Conservation (phyloP, 352 stramenopile species). For the Phytophthora pseudosyringae region DNA sequence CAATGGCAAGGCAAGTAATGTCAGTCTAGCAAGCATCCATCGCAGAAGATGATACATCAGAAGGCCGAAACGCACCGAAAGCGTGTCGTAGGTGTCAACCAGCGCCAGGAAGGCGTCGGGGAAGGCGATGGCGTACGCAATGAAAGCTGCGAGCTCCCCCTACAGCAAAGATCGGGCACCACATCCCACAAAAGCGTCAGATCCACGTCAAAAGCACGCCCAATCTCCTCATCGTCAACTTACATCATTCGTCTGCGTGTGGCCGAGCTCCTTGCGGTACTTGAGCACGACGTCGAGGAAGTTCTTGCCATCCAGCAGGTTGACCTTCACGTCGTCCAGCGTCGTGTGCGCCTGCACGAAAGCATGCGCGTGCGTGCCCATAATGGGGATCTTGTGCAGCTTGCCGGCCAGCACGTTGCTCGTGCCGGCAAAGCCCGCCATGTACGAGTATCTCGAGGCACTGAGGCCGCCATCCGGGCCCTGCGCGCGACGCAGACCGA, state of each 20-base stretch:
- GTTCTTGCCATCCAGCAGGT: slow-evolving; percentile 71
- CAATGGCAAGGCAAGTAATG: slow-evolving; percentile 14
- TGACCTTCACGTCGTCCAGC: slow-evolving; percentile 92
- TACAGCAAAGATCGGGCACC: slow-evolving; percentile 36
- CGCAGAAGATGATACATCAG: background rate
- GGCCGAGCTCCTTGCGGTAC: slow-evolving; percentile 79
- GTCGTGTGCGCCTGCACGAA: slow-evolving; percentile 97
- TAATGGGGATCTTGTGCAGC: slow-evolving; percentile 94
- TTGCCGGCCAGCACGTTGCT: slow-evolving; percentile 98
- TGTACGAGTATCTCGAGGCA: slow-evolving; percentile 97
- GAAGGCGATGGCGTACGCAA: slow-evolving; percentile 98
- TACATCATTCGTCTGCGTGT: slow-evolving; percentile 83
- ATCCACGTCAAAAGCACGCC: background rate
- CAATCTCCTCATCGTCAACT: slow-evolving; percentile 1
- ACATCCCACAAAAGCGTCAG: slow-evolving; percentile 1
- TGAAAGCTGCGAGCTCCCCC: slow-evolving; percentile 98
- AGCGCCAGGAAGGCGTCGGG: slow-evolving; percentile 96
- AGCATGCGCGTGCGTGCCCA: slow-evolving; percentile 98
- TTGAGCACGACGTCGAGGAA: slow-evolving; percentile 85
- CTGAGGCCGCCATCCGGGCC: slow-evolving; percentile 97
- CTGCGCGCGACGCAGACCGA: slow-evolving; percentile 94
- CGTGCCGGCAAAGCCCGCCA: slow-evolving; percentile 98
- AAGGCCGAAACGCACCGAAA: slow-evolving; percentile 63
- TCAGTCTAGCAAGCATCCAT: slow-evolving; percentile 11
- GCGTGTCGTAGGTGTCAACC: slow-evolving; percentile 99